Evolutionary conservation across 2,329 filamentous ascomycete species (phyloP).

Genomic region (Aureobasidium sp.): DNA sequence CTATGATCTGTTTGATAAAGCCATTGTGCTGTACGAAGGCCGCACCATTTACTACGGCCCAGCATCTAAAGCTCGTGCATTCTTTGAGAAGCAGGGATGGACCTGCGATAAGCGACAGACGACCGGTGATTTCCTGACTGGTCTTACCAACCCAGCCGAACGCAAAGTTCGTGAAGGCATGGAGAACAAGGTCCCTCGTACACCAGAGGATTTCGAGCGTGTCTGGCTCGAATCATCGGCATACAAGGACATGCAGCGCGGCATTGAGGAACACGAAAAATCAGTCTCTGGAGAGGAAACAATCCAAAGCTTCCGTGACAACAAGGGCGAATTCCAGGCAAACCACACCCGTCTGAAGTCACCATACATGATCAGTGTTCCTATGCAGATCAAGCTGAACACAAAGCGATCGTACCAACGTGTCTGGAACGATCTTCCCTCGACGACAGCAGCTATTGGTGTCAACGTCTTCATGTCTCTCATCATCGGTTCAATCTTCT

Average conservation of each 20-base stretch:
- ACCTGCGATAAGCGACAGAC: slow-evolving; percentile 59
- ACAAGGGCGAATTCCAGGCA: slow-evolving; percentile 38
- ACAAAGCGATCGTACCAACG: slow-evolving; percentile 45
- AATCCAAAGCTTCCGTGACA: slow-evolving; percentile 39
- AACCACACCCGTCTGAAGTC: slow-evolving; percentile 43
- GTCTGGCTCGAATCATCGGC: slow-evolving; percentile 47
- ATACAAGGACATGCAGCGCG: slow-evolving; percentile 32
- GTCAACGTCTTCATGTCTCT: slow-evolving; percentile 49
- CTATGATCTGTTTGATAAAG: slow-evolving; percentile 66
- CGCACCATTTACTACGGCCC: slow-evolving; percentile 69
- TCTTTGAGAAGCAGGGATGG: slow-evolving; percentile 63
- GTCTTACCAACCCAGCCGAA: slow-evolving; percentile 55
- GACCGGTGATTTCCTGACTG: slow-evolving; percentile 62
- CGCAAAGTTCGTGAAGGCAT: slow-evolving; percentile 48
- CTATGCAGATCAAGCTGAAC: slow-evolving; percentile 46
- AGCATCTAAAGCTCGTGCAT: slow-evolving; percentile 49
- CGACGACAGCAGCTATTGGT: slow-evolving; percentile 38
- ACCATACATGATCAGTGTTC: slow-evolving; percentile 48
- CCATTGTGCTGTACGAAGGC: slow-evolving; percentile 65
- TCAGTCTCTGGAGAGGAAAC: slow-evolving; percentile 36
- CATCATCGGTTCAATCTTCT: slow-evolving; percentile 56
- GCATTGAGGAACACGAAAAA: slow-evolving; percentile 45
- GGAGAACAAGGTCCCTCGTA: slow-evolving; percentile 55
- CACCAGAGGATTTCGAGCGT: slow-evolving; percentile 56
- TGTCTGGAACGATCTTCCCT: slow-evolving; percentile 44